Base-by-base conservation (phyloP, 1,139 yeast species). In the Zhuliangozyma blackwelliae region DNA sequence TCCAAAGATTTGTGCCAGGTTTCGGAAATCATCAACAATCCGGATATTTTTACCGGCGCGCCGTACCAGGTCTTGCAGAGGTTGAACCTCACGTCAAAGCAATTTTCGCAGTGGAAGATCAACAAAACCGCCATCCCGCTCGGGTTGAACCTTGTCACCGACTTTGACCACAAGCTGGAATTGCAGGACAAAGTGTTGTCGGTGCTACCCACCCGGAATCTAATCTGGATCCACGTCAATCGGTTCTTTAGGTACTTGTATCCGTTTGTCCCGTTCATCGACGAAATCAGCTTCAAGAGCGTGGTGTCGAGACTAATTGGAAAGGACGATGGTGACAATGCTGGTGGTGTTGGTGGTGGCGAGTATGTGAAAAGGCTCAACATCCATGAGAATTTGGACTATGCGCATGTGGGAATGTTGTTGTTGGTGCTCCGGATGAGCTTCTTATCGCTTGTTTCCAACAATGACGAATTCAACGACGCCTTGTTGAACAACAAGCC, bases 211-310 rank as follows among this genome's bases (percentile, higher is more conserved):
- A 49, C 50, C 9, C 57, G 54, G 21, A 62, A 59, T 35, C 59
- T 68, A 2, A 46, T 74, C 2, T 72, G 77, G 77, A 46, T 61
- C 26, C 57, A 68, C 3, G 47, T 75, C 10, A 65, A 68, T 31
- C 53, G 69, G 28, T 77, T 65, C 46, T 75, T 75, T 49, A 50
- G 46, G 5, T 55, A 57, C 23, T 60, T 73, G 10, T 72, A 72
- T 42, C 73, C 75, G 0, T 62, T 68, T 37, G 48, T 66, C 37
- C 82, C 82, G 2, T 61, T 65, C 35, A 37, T 75, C n/a, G 78
- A 74, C 41, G 77, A 77, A 44, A 38, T 34, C 4, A 41, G 3
- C 49, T 51, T 50, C 30, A 49, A 34, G 23, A 32, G 34, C 9
- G 44, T 42, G 11, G 40, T 57, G 19, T 28, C 40, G 7, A 31